Conservation (phyloP, 768 basidiomycete species). For the Cubamyces sp. region DNA sequence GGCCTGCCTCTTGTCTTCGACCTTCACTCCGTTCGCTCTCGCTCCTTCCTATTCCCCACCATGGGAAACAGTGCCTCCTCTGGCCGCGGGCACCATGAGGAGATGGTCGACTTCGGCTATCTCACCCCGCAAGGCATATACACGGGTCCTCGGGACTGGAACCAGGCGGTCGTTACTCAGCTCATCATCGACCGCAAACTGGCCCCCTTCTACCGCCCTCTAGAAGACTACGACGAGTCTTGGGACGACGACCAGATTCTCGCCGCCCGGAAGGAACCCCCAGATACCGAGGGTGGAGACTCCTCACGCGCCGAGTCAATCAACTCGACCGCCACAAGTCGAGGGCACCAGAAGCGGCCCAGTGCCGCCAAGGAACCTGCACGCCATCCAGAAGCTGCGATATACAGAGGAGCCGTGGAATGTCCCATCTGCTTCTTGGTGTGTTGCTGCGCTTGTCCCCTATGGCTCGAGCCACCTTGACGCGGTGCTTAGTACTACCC, state of each 20-base stretch:
- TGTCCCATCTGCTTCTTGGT: slow-evolving; percentile 99
- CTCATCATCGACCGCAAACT: slow-evolving; percentile 87
- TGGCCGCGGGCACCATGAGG: slow-evolving; percentile 74
- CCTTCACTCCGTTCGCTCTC: slow-evolving; percentile 7
- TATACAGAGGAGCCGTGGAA: slow-evolving; percentile 86
- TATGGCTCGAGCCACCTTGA: slow-evolving; percentile 20
- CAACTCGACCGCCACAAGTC: slow-evolving; percentile 38
- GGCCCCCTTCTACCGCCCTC: slow-evolving; percentile 94
- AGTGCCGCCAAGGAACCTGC: slow-evolving; percentile 64
- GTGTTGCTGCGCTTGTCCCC: slow-evolving; percentile 40
- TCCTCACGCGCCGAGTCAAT: slow-evolving; percentile 50
- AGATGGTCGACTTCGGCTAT: slow-evolving; percentile 81
- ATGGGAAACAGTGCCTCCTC: slow-evolving; percentile 89
- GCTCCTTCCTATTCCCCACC: slow-evolving; percentile 1
- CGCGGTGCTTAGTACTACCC: slow-evolving; percentile 81
- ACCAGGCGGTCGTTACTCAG: slow-evolving; percentile 82
- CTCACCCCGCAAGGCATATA: slow-evolving; percentile 87
- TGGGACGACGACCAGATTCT: slow-evolving; percentile 92
- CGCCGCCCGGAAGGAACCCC: slow-evolving; percentile 71
- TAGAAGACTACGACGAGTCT: slow-evolving; percentile 88
- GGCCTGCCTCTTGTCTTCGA: slow-evolving; percentile 14
- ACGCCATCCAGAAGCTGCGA: slow-evolving; percentile 70
- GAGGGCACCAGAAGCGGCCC: slow-evolving; percentile 57
- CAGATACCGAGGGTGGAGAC: slow-evolving; percentile 52
- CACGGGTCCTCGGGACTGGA: slow-evolving; percentile 86